These are phyloP conservation scores for Aspergillus indologenus DNA, from an alignment of 495 filamentous ascomycete genomes.

Conservation along the genomic window DNA sequence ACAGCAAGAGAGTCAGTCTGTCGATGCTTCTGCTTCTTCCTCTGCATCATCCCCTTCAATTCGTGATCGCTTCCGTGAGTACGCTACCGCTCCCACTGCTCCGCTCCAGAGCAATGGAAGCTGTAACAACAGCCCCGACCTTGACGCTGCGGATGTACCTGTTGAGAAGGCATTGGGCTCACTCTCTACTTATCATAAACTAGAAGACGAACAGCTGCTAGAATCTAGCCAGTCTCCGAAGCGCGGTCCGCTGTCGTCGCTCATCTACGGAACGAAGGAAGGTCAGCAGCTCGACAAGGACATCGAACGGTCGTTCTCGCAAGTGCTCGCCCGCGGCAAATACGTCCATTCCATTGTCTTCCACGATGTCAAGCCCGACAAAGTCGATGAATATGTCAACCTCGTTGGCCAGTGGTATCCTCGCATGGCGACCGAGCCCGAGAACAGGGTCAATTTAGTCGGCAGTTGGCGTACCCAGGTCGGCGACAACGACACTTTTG, in stretches of 20 bases:
- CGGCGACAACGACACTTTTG: slow-evolving; percentile 95
- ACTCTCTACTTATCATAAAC: slow-evolving; percentile 58
- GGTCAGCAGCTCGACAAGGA: slow-evolving; percentile 88
- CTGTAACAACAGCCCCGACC: slow-evolving; percentile 31
- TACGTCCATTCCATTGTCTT: slow-evolving; percentile 98
- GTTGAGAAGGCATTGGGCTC: slow-evolving; percentile 57
- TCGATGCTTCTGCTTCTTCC: slow-evolving; percentile 44
- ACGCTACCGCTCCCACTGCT: slow-evolving; percentile 51
- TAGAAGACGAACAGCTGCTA: slow-evolving; percentile 47
- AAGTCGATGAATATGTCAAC: slow-evolving; percentile 90
- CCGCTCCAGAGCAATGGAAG: slow-evolving; percentile 55
- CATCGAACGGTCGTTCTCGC: slow-evolving; percentile 90
- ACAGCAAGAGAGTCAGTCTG: slow-evolving; percentile 80
- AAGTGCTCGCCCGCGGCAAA: slow-evolving; percentile 92
- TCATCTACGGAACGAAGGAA: slow-evolving; percentile 96
- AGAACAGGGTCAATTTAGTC: slow-evolving; percentile 92
- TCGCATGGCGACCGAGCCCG: slow-evolving; percentile 68
- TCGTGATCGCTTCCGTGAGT: slow-evolving; percentile 43
- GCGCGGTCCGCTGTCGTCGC: slow-evolving; percentile 54
- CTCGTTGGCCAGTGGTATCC: slow-evolving; percentile 94
- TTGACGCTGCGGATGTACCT: slow-evolving; percentile 39
- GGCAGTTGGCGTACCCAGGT: slow-evolving; percentile 99
- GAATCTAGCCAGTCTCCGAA: slow-evolving; percentile 46
- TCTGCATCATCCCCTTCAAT: slow-evolving; percentile 38
- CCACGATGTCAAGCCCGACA: slow-evolving; percentile 92